Evolutionary conservation across 176 grass and related monocot species (phyloP).

Genomic region (Bolboschoenus planiculmis): DNA sequence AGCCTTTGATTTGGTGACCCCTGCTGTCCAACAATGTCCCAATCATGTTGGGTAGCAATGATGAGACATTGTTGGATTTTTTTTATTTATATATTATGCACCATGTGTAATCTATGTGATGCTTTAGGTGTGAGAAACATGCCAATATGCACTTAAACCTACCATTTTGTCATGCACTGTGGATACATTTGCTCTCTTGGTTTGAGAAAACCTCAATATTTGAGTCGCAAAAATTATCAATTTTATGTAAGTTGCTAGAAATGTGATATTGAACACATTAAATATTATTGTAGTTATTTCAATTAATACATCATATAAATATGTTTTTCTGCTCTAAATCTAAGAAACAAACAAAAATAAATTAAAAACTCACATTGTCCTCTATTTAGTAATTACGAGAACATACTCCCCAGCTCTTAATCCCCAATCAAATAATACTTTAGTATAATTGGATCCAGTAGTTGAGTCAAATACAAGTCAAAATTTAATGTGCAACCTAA

Average conservation of each 20-base stretch:
- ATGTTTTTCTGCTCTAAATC: background rate
- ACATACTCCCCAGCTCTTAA: background rate
- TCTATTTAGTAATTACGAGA: background rate
- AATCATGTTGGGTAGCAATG: slow-evolving; percentile 10
- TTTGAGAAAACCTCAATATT: background rate
- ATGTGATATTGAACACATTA: background rate
- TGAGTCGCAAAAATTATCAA: background rate
- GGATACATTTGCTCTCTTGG: background rate
- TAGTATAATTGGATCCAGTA: background rate
- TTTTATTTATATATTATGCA: background rate
- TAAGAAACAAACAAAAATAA: background rate
- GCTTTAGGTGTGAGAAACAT: slow-evolving; percentile 15
- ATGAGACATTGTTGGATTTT: background rate
- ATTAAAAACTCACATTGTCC: background rate
- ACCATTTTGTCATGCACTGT: slow-evolving; percentile 17
- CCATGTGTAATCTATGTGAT: background rate
- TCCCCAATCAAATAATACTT: background rate
- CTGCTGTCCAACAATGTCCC: slow-evolving; percentile 5
- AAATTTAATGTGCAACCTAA: slow-evolving; percentile 20
- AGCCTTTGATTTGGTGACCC: slow-evolving; percentile 5
- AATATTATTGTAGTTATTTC: background rate
- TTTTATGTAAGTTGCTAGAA: background rate
- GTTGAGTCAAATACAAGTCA: slow-evolving; percentile 28
- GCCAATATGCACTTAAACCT: slow-evolving; percentile 9
- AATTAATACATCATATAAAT: slow-evolving; percentile 4